Conservation (phyloP, 2,329 filamentous ascomycete species). For the Fusarium camptoceras region DNA sequence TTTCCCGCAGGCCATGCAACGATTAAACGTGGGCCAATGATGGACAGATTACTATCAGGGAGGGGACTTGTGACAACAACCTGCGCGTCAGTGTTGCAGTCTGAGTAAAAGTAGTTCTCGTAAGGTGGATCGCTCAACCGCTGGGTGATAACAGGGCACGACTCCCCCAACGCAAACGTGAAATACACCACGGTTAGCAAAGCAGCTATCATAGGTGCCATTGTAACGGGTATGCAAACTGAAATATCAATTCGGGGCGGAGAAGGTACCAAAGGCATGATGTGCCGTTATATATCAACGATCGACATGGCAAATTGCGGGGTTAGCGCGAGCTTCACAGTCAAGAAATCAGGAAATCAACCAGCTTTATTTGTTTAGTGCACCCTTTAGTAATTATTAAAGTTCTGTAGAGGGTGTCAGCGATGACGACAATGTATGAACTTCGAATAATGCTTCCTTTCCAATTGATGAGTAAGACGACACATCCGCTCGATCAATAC, state of each 20-base stretch:
- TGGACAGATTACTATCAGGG: conserved; percentile 62
- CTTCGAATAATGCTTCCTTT: neutral
- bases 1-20: conserved; percentile 75
- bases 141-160: conserved; percentile 5
- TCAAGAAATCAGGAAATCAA: conserved; percentile 15
- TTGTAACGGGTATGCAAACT: neutral
- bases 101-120: conserved; percentile 74
- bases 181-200: neutral
- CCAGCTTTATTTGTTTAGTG: neutral
- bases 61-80: conserved; percentile 71
- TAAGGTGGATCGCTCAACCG: conserved; percentile 68
- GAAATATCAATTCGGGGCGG: neutral
- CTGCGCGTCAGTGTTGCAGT: conserved; percentile 69
- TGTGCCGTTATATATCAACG: conserved; percentile 1
- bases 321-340: neutral
- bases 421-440: conserved; percentile 2
- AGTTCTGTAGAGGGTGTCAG: neutral
- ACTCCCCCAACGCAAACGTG: neutral
- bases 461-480: neutral
- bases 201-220: neutral
- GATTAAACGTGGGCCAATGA: conserved; percentile 69
- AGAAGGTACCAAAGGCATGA: neutral
- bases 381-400: neutral
- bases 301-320: conserved; percentile 11
- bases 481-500: neutral